These are phyloP conservation scores for Leccinum obscurum DNA, from an alignment of 768 basidiomycete genomes.

Conservation along the genomic window DNA sequence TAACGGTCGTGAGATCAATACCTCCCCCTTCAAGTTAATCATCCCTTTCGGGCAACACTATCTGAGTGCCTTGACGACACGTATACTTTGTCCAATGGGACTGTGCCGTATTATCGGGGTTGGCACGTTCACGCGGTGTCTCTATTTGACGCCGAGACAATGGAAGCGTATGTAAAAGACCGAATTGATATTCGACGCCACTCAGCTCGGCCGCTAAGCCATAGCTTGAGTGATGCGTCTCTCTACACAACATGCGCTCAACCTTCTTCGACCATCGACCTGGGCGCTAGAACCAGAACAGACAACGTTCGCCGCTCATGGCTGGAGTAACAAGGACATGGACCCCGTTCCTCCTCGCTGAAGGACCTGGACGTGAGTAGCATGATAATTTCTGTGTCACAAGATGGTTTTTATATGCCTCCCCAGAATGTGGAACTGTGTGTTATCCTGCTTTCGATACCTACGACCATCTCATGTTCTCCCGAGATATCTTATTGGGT, in stretches of 20 bases:
- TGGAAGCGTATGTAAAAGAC: constrained; percentile 8
- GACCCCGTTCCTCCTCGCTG: constrained; percentile 62
- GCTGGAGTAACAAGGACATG: constrained; percentile 77
- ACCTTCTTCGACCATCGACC: constrained; percentile 20
- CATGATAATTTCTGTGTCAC: not conserved
- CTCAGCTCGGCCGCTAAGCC: not conserved
- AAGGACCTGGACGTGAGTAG: constrained; percentile 57
- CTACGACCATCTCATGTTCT: constrained; percentile 19
- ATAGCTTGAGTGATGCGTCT: constrained; percentile 9
- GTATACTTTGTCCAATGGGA: not conserved
- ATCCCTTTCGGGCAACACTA: too few relatives aligned
- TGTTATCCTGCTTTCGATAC: constrained; percentile 44
- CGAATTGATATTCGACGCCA: not conserved
- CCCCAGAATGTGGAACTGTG: constrained; percentile 57
- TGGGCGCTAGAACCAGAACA: constrained; percentile 23
- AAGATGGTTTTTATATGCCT: not conserved
- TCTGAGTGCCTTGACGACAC: not conserved
- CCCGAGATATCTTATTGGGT: constrained; percentile 32
- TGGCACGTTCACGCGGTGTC: not conserved
- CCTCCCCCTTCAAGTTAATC: too few relatives aligned
- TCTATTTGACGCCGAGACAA: constrained; percentile 6
- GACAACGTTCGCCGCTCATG: constrained; percentile 57
- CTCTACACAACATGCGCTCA: constrained; percentile 1
- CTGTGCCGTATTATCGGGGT: not conserved
- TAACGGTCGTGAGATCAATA: not conserved